These are phyloP conservation scores for Marsdenia floribunda DNA, from an alignment of 257 asterid genomes.

Conservation along the genomic window DNA sequence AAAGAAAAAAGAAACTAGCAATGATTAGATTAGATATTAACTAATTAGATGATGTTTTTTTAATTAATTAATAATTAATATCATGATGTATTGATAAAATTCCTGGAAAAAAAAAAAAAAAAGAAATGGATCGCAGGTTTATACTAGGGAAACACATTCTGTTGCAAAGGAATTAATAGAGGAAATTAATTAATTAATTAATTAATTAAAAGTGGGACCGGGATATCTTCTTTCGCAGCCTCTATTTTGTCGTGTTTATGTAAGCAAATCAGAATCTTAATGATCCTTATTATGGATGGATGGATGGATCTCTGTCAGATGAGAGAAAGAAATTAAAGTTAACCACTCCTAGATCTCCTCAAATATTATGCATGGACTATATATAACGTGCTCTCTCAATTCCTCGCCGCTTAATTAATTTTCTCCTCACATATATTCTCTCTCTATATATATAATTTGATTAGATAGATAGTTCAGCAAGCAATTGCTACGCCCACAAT, in stretches of 20 bases:
- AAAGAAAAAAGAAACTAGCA: too few species aligned
- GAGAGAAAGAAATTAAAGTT: constrained; percentile 18
- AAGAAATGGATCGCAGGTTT: constrained; percentile 20
- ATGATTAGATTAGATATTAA: constrained; percentile 16
- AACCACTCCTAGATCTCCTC: constrained; percentile 36
- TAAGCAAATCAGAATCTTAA: constrained; percentile 42
- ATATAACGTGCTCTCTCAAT: constrained; percentile 3
- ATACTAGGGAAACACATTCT: constrained; percentile 15
- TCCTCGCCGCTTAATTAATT: background rate
- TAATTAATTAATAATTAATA: constrained; percentile 2
- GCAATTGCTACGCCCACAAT: background rate
- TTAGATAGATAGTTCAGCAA: background rate
- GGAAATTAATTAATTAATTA: background rate
- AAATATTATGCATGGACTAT: background rate
- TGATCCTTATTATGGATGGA: constrained; percentile 25
- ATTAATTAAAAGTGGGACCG: constrained; percentile 22
- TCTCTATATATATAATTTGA: background rate
- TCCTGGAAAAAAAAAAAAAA: constrained; percentile 16
- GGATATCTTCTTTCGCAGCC: constrained; percentile 32
- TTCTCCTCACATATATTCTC: background rate
- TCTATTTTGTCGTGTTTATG: constrained; percentile 24
- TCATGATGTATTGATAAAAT: constrained; percentile 9
- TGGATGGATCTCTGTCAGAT: constrained; percentile 28
- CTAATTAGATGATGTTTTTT: too few species aligned
- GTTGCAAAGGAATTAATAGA: constrained; percentile 14